Evolutionary conservation across 306 rosid species (phyloP), one percentile per base, ranked within the genome.

Genomic region (Senna siamea): DNA sequence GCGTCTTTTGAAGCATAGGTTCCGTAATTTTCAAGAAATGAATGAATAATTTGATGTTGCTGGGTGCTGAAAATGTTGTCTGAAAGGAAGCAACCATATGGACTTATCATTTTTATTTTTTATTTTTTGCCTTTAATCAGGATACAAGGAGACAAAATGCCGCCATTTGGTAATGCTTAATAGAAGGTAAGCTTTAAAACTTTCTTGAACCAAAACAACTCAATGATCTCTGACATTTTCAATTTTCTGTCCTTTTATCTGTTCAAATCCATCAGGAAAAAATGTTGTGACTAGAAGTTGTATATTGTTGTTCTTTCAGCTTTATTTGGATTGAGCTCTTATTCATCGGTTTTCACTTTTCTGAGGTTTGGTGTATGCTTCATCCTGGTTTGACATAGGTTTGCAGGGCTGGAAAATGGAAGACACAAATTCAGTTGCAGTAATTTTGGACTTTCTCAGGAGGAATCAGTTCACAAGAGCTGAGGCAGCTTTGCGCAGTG

Each of bases 401-500:
- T 87, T 77, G 74, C 72, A 22, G 53, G 75, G 74, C 76, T 80
- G 58, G 79, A 63, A 61, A 86, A 95, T 92, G 99, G 85, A 84
- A 2, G 92, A 89, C 61, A 13, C 92, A 23, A 87, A 88, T 66
- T 89, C 99, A 6, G 92, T 94, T 66, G 96, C 89, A 35, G 85
- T 84, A 81, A 87, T 94, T 84, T 86, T 94, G 74, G 97, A 94
- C 74, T 94, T 94, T 73, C 79, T 94, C 81, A 87, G 77, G 81
- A 89, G 79, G 79, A 94, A 94, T 53, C 85, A 84, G 72, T 92
- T 94, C 74, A 84, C 89, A 0, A 81, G 91, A 79, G 97, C 99
- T 6, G 99, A 94, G 89, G 96, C 96, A 67, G 97, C 97, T 73
- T 79, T 94, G 78, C 90, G 92, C 22, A 82, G 92, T 73, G 99